phyloP scores from a whole-genome alignment of 202 grass and related monocot species.

The Dendrocalamus latiflorus region DNA sequence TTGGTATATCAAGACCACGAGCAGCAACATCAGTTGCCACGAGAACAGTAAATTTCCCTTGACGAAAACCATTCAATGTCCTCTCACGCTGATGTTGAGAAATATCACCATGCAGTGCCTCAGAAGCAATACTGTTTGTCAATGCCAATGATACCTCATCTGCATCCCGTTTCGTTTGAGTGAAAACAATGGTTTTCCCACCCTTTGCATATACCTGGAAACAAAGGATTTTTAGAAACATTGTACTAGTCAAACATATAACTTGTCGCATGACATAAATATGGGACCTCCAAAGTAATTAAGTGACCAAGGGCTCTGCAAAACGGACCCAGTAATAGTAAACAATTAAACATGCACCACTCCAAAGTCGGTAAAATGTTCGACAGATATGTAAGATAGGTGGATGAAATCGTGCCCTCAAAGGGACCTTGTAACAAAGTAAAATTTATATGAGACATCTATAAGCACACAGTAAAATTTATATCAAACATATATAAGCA shows the following conservation, averaged over 20 bases:
- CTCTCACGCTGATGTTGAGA: too few relatives aligned
- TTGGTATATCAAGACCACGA: constrained; percentile 96
- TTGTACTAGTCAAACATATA: neutral
- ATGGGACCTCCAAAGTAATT: neutral
- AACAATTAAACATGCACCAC: neutral
- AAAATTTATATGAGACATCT: too few relatives aligned
- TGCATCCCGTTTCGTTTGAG: constrained; percentile 85
- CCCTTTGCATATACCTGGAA: constrained; percentile 93
- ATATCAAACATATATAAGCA: neutral
- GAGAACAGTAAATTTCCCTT: constrained; percentile 97
- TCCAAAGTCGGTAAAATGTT: neutral
- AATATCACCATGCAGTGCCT: too few relatives aligned
- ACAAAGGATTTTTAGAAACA: constrained; percentile 17
- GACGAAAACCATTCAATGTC: constrained; percentile 87
- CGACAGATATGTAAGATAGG: neutral
- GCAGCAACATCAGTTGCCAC: constrained; percentile 98
- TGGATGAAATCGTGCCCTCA: neutral
- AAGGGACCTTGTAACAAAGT: neutral
- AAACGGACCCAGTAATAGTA: neutral
- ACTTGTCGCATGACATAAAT: neutral
- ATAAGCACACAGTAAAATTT: neutral
- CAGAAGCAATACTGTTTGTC: constrained; percentile 83
- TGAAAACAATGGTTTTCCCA: constrained; percentile 99
- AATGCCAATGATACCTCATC: constrained; percentile 85
- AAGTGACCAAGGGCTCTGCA: neutral